These are phyloP conservation scores for Yarrowia bubula DNA, from an alignment of 805 yeast genomes.

Conservation along the genomic window DNA sequence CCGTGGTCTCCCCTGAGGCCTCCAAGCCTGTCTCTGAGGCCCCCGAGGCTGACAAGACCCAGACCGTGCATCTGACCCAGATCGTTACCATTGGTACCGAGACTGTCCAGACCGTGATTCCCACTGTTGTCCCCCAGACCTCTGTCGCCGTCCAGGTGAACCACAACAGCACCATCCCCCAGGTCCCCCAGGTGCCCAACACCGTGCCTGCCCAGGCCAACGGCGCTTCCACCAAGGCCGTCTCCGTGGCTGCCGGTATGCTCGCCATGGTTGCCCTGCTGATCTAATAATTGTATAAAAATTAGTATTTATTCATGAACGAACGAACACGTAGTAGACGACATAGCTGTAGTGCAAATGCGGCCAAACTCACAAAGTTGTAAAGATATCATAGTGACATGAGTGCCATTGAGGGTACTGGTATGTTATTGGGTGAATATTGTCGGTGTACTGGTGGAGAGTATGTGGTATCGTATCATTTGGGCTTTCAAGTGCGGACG, in stretches of 20 bases:
- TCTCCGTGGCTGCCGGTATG: background rate
- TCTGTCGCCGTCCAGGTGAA: background rate
- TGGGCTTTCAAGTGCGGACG: too few relatives aligned
- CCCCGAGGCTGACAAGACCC: background rate
- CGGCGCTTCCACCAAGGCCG: constrained; percentile 18
- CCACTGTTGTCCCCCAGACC: background rate
- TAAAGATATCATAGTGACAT: too few relatives aligned
- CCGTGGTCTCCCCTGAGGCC: background rate
- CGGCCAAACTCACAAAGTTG: too few relatives aligned
- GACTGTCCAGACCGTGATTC: background rate
- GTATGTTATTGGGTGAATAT: too few relatives aligned
- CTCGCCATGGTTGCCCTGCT: constrained; percentile 8
- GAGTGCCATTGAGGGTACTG: too few relatives aligned
- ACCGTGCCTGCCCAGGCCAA: constrained; percentile 16
- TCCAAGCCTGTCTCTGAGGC: background rate
- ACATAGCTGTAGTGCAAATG: too few relatives aligned
- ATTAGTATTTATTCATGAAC: too few relatives aligned
- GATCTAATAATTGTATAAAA: background rate
- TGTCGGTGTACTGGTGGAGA: too few relatives aligned
- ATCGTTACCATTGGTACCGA: background rate
- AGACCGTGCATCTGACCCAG: background rate
- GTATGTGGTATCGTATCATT: too few relatives aligned
- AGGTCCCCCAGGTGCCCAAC: constrained; percentile 17
- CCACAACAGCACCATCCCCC: background rate
- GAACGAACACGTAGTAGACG: too few relatives aligned